phyloP scores from a whole-genome alignment of 1,284 basidiomycete genomes.

The Papiliotrema flavescens region DNA sequence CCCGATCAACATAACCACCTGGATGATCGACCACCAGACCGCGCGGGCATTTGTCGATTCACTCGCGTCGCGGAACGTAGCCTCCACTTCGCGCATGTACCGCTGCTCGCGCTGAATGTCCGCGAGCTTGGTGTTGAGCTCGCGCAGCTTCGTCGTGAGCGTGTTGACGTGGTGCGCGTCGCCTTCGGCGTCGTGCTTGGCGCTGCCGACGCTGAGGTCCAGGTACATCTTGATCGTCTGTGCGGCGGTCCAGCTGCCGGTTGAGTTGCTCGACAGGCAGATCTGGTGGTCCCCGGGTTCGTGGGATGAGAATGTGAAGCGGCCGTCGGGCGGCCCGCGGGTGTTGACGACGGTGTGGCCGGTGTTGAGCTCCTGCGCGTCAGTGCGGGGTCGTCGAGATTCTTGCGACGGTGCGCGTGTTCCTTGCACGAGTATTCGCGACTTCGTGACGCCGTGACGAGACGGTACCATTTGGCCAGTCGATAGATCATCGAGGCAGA shows the following conservation, averaged over 20 bases:
- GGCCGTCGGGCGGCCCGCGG: slow-evolving; percentile 79
- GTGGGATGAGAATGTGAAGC: slow-evolving; percentile 96
- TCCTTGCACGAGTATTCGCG: no score
- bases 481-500: no score
- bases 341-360: slow-evolving; percentile 67
- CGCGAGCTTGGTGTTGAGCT: slow-evolving; percentile 79
- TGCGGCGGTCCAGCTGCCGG: slow-evolving; percentile 72
- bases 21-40: slow-evolving; percentile 86
- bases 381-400: no score
- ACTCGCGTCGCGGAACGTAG: slow-evolving; percentile 82
- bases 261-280: slow-evolving; percentile 84
- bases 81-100: slow-evolving; percentile 93
- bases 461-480: no score
- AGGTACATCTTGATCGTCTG: slow-evolving; percentile 93
- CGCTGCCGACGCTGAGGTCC: slow-evolving; percentile 84
- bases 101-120: slow-evolving; percentile 95
- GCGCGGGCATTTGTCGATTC: slow-evolving; percentile 84
- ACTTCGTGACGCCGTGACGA: no score
- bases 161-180: slow-evolving; percentile 84
- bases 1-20: slow-evolving; percentile 76
- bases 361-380: slow-evolving; percentile 30
- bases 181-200: slow-evolving; percentile 64
- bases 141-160: slow-evolving; percentile 78
- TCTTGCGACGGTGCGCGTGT: no score
- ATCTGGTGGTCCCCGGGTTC: slow-evolving; percentile 96